phyloP scores from a whole-genome alignment of 75 land plant species.

The Picea sitchensis region DNA sequence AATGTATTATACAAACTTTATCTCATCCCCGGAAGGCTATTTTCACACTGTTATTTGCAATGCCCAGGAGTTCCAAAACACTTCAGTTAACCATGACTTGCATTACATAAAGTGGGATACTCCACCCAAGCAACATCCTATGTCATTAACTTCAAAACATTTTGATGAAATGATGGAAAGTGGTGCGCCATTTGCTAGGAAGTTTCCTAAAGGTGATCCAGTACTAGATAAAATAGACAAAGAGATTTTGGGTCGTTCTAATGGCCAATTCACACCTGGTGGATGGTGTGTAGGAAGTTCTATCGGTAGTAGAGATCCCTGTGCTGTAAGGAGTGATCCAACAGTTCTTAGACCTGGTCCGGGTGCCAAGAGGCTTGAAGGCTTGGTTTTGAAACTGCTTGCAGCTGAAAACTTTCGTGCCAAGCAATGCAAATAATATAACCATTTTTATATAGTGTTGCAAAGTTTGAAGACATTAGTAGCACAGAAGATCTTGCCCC shows the following conservation, averaged over 20 bases:
- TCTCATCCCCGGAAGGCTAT: slow-evolving; percentile 81
- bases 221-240: slow-evolving; percentile 69
- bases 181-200: slow-evolving; percentile 75
- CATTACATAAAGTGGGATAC: slow-evolving; percentile 73
- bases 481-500: too few species aligned
- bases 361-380: slow-evolving; percentile 61
- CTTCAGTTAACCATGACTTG: slow-evolving; percentile 80
- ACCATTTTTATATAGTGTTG: too few species aligned
- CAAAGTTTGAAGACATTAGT: too few species aligned
- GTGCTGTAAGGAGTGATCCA: slow-evolving; percentile 44
- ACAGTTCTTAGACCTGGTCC: slow-evolving; percentile 47
- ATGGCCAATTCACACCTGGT: slow-evolving; percentile 56
- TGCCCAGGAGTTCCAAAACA: slow-evolving; percentile 73
- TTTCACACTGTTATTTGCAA: slow-evolving; percentile 87
- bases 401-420: slow-evolving; percentile 59
- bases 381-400: slow-evolving; percentile 45
- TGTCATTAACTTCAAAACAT: slow-evolving; percentile 47
- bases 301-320: slow-evolving; percentile 49
- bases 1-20: slow-evolving; percentile 82
- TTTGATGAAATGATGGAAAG: slow-evolving; percentile 65
- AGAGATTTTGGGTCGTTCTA: slow-evolving; percentile 40
- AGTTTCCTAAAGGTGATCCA: slow-evolving; percentile 46
- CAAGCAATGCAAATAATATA: slow-evolving; percentile 54
- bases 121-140: slow-evolving; percentile 88
- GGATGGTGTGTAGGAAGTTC: slow-evolving; percentile 72